Conservation (phyloP, 371 early-diverging fungal genomes). For the Batrachochytrium dendrobatidis region DNA sequence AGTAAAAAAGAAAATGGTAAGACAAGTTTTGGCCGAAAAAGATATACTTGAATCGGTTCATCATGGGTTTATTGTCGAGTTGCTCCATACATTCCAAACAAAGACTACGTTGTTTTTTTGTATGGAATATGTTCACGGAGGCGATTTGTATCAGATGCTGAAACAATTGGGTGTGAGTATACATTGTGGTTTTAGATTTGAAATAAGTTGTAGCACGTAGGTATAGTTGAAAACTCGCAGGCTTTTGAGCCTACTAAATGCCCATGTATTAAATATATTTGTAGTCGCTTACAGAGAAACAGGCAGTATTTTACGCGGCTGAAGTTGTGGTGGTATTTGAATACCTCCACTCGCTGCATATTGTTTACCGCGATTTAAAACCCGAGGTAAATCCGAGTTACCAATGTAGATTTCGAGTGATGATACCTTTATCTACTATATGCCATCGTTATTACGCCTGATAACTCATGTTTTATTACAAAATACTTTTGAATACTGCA, state of each 20-base stretch:
- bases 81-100: slow-evolving; percentile 57
- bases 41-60: slow-evolving; percentile 65
- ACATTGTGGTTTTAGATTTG: too few species aligned
- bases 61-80: slow-evolving; percentile 80
- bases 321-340: slow-evolving; percentile 70
- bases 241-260: too few species aligned
- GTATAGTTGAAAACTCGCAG: too few species aligned
- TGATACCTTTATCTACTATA: background rate
- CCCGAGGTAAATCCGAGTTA: slow-evolving; percentile 48
- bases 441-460: background rate
- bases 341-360: slow-evolving; percentile 80
- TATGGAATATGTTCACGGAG: slow-evolving; percentile 65
- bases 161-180: slow-evolving; percentile 30
- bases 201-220: too few species aligned
- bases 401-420: background rate
- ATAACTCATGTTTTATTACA: slow-evolving; percentile 73
- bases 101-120: slow-evolving; percentile 69
- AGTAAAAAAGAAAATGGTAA: slow-evolving; percentile 84
- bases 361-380: slow-evolving; percentile 95
- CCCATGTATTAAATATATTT: too few species aligned
- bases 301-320: slow-evolving; percentile 9
- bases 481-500: slow-evolving; percentile 94
- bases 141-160: slow-evolving; percentile 44
- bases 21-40: slow-evolving; percentile 92
- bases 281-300: slow-evolving; percentile 10